A percentile compares a stretch with the other conserved stretches of the same genome.
Evolutionary conservation across 345 rosid genomes (phyloP).

Genomic region (Turnera subulata): DNA sequence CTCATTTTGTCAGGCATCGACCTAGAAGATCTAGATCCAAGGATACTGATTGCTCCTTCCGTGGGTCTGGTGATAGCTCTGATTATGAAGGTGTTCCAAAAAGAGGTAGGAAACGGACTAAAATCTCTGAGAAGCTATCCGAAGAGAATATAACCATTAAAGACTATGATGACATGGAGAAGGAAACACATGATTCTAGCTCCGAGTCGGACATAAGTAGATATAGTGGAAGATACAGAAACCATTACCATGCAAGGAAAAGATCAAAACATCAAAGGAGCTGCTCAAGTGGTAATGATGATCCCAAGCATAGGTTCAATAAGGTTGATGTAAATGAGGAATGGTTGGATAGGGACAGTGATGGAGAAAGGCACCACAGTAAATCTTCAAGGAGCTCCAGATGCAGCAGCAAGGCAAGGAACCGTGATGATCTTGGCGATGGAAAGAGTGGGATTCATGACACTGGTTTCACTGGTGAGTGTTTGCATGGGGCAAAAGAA

Average conservation of each 20-base stretch:
- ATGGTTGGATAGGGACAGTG: constrained; percentile 22
- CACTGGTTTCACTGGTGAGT: constrained; percentile 14
- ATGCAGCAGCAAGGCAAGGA: constrained; percentile 16
- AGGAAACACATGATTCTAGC: constrained; percentile 25
- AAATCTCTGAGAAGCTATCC: not conserved
- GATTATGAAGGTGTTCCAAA: constrained; percentile 14
- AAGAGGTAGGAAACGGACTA: constrained; percentile 11
- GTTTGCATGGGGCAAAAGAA: constrained; percentile 15
- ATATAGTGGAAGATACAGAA: constrained; percentile 21
- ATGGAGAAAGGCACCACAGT: constrained; percentile 14
- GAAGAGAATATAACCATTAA: constrained; percentile 13
- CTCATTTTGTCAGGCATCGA: constrained; percentile 31
- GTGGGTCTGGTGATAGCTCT: constrained; percentile 28
- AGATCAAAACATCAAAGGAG: constrained; percentile 23
- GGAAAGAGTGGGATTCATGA: constrained; percentile 11
- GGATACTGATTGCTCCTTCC: constrained; percentile 22
- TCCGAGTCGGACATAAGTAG: constrained; percentile 23
- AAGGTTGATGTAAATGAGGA: constrained; percentile 29
- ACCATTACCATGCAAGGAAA: constrained; percentile 5
- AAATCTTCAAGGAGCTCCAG: constrained; percentile 21
- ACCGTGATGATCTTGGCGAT: constrained; percentile 21
- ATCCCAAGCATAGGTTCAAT: constrained; percentile 10
- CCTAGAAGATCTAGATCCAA: constrained; percentile 50
- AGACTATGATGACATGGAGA: constrained; percentile 20
- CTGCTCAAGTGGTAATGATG: constrained; percentile 21